Evolutionary conservation across 768 basidiomycete species (phyloP).

Genomic region (Termitomyces sp.): DNA sequence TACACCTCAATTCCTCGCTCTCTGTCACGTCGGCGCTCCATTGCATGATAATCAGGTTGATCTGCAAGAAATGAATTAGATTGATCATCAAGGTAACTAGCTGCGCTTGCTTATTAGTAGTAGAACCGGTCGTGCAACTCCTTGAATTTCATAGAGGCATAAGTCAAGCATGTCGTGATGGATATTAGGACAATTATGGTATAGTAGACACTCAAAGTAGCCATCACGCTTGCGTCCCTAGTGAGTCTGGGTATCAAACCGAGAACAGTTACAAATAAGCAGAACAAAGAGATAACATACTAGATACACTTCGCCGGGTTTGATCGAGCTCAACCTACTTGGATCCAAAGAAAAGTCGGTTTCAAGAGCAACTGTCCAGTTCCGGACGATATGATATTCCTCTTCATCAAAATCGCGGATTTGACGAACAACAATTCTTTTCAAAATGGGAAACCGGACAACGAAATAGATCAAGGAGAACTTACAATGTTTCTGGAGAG

Average conservation of each 20-base stretch:
- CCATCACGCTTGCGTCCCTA: background rate
- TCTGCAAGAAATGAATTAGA: background rate
- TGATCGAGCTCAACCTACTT: background rate
- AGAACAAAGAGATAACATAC: background rate
- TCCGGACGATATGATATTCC: background rate
- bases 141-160: background rate
- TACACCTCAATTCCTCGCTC: too few relatives aligned
- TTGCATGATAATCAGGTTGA: background rate
- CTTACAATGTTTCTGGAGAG: background rate
- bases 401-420: slow-evolving; percentile 2
- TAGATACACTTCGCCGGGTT: background rate
- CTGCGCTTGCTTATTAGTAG: background rate
- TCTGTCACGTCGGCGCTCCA: background rate
- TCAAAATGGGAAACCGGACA: background rate
- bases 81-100: background rate
- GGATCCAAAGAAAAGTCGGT: background rate
- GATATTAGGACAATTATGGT: background rate
- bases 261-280: too few relatives aligned
- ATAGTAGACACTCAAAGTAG: background rate
- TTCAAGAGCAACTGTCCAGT: background rate
- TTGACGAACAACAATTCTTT: background rate
- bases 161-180: background rate
- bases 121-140: background rate
- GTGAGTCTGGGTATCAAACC: too few relatives aligned
- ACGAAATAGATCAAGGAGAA: too few relatives aligned